These are phyloP conservation scores for Aspergillus latus DNA, from an alignment of 2,329 filamentous ascomycete species.

Conservation along the genomic window DNA sequence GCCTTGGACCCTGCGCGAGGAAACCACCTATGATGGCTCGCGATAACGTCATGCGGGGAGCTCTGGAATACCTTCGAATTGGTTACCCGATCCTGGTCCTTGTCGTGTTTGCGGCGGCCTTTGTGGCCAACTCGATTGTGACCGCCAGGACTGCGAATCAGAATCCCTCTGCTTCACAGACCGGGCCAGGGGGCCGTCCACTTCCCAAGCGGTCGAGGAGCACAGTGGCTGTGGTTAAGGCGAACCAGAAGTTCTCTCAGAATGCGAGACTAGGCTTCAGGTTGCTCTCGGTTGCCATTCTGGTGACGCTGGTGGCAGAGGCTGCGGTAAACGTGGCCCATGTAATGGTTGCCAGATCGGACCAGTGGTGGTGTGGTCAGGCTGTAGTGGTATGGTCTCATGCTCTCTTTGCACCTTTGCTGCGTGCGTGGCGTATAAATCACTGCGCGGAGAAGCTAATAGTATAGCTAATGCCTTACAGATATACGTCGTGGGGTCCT, in stretches of 20 bases:
- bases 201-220: constrained; percentile 65
- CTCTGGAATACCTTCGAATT: constrained; percentile 54
- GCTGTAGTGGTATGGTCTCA: constrained; percentile 64
- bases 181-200: constrained; percentile 85
- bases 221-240: constrained; percentile 50
- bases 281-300: constrained; percentile 68
- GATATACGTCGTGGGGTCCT: constrained; percentile 82
- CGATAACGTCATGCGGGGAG: constrained; percentile 42
- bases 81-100: constrained; percentile 65
- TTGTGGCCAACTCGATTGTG: constrained; percentile 61
- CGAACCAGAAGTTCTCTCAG: constrained; percentile 61
- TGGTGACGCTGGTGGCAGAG: constrained; percentile 74
- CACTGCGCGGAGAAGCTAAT: not conserved
- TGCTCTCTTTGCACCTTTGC: not conserved
- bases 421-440: not conserved
- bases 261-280: constrained; percentile 71
- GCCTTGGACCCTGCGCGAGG: constrained; percentile 23
- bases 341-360: constrained; percentile 64
- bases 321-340: constrained; percentile 72
- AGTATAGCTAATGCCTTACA: constrained; percentile 38
- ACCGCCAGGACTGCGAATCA: constrained; percentile 51
- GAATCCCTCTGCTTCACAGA: constrained; percentile 51
- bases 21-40: constrained; percentile 32
- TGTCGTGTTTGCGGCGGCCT: constrained; percentile 62
- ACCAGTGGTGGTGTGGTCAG: constrained; percentile 81